A percentile compares a stretch with the other conserved stretches of the same genome.
These are phyloP conservation scores for Leucocoprinus sp. DNA, from an alignment of 768 basidiomycete species.

Conservation along the genomic window DNA sequence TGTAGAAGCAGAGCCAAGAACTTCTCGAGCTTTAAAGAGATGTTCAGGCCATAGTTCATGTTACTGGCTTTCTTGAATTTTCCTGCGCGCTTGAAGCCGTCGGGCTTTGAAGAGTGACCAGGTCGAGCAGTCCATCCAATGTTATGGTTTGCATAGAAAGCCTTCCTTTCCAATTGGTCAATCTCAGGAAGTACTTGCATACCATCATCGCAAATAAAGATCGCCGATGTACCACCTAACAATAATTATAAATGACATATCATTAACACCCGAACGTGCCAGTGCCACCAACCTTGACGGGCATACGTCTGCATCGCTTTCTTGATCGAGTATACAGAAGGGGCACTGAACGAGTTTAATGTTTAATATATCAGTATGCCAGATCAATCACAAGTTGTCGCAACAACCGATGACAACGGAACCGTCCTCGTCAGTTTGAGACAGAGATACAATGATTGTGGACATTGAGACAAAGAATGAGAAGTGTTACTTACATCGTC, in stretches of 20 bases:
- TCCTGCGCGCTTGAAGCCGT: slow-evolving; percentile 87
- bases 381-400: background rate
- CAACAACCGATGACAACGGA: slow-evolving; percentile 8
- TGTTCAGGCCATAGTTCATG: slow-evolving; percentile 65
- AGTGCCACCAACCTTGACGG: slow-evolving; percentile 46
- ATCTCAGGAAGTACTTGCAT: slow-evolving; percentile 58
- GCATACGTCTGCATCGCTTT: slow-evolving; percentile 85
- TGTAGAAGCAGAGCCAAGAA: slow-evolving; percentile 40
- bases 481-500: slow-evolving; percentile 47
- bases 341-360: slow-evolving; percentile 33
- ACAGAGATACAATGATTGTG: background rate
- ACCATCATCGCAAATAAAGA: slow-evolving; percentile 82
- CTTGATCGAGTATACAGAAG: slow-evolving; percentile 73
- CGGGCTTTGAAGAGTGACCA: slow-evolving; percentile 56
- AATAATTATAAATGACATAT: background rate
- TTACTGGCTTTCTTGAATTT: slow-evolving; percentile 85
- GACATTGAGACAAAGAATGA: background rate
- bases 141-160: slow-evolving; percentile 75
- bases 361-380: slow-evolving; percentile 1
- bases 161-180: slow-evolving; percentile 55
- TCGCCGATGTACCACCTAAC: slow-evolving; percentile 57
- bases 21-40: slow-evolving; percentile 55
- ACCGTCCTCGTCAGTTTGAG: background rate
- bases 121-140: slow-evolving; percentile 79
- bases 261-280: background rate